Percentiles rank a stretch among this genome's conserved stretches.
Evolutionary conservation across 2,329 filamentous ascomycete genomes (phyloP).

Genomic region (Aspergillus sojae): DNA sequence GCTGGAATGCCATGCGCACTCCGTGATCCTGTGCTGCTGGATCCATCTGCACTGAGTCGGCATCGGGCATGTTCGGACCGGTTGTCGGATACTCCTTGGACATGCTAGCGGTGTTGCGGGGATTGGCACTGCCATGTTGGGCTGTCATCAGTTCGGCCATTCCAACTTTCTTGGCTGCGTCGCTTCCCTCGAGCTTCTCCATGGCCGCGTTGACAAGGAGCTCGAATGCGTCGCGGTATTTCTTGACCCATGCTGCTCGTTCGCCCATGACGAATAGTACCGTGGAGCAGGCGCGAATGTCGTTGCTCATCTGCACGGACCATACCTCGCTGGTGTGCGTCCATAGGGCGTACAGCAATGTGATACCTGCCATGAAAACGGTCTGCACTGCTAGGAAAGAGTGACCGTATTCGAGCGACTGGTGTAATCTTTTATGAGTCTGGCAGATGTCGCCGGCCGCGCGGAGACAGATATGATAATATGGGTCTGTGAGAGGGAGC

Average conservation of each 20-base stretch:
- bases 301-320: constrained; percentile 53
- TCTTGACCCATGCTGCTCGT: constrained; percentile 51
- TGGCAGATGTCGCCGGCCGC: constrained; percentile 43
- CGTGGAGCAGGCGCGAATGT: constrained; percentile 53
- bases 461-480: constrained; percentile 47
- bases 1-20: constrained; percentile 41
- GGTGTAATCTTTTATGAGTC: constrained; percentile 40
- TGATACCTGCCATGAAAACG: constrained; percentile 43
- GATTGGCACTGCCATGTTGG: constrained; percentile 27
- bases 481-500: constrained; percentile 50
- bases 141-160: constrained; percentile 47
- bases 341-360: constrained; percentile 41
- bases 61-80: constrained; percentile 13
- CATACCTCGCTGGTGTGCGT: constrained; percentile 50
- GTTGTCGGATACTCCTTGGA: constrained; percentile 15
- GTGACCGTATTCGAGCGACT: constrained; percentile 43
- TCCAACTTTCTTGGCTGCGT: constrained; percentile 35
- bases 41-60: constrained; percentile 14
- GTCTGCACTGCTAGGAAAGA: constrained; percentile 44
- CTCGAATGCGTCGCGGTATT: constrained; percentile 53
- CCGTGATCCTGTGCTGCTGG: constrained; percentile 35
- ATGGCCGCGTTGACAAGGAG: constrained; percentile 51
- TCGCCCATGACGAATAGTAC: constrained; percentile 56
- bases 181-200: constrained; percentile 48
- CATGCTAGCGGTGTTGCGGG: constrained; percentile 19